Conservation (phyloP, 768 basidiomycete genomes). For the Rhodosporidiobolus sp. region DNA sequence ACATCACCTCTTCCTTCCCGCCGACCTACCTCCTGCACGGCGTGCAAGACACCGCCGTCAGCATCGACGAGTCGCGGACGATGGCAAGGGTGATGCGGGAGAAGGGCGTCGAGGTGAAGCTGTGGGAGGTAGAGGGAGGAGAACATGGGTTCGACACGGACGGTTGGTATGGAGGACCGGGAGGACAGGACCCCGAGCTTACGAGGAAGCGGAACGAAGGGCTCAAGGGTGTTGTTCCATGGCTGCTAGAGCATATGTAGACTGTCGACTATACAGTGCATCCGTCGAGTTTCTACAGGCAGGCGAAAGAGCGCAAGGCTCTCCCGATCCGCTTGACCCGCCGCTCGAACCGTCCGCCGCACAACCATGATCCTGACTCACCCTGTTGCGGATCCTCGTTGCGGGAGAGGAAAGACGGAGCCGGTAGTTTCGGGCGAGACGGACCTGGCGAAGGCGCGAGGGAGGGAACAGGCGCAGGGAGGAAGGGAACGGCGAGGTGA, state of each 20-base stretch:
- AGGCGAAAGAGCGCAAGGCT: too few relatives aligned
- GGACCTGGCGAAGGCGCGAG: too few relatives aligned
- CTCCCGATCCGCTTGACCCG: too few relatives aligned
- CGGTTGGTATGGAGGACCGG: background rate
- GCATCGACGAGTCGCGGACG: background rate
- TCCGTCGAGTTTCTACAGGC: too few relatives aligned
- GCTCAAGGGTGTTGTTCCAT: background rate
- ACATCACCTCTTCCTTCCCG: background rate
- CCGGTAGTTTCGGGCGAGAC: too few relatives aligned
- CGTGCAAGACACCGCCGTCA: background rate
- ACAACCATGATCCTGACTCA: too few relatives aligned
- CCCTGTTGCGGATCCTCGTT: too few relatives aligned
- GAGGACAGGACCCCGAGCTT: background rate
- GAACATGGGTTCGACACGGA: slow-evolving; percentile 12
- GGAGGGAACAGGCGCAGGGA: too few relatives aligned
- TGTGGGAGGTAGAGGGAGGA: slow-evolving; percentile 12
- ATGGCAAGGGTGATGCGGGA: background rate
- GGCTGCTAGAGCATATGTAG: slow-evolving; percentile 5
- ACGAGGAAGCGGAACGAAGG: slow-evolving; percentile 3
- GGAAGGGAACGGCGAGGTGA: too few relatives aligned
- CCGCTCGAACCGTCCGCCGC: too few relatives aligned
- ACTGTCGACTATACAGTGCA: background rate
- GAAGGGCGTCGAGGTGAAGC: background rate
- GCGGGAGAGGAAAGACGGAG: too few relatives aligned
- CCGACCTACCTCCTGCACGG: slow-evolving; percentile 13